Evolutionary conservation across 1,284 basidiomycete species (phyloP), one percentile per base, ranked within the genome.

Genomic region (Neonothopanus nambi): DNA sequence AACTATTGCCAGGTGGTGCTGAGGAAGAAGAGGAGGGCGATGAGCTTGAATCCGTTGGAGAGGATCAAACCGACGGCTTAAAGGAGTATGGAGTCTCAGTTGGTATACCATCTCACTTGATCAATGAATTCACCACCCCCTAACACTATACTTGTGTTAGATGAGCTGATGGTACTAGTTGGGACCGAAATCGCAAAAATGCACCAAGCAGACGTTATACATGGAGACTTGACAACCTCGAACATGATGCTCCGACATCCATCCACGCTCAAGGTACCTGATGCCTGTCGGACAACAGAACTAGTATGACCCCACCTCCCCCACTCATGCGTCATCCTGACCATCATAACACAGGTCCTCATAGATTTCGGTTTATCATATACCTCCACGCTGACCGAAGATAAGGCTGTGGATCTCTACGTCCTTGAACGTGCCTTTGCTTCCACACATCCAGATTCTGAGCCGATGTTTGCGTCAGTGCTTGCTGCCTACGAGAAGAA

Each of bases 211-310:
- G 91, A 95, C 61, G 84, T 98, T 62, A 86, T 98, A 37, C 97
- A 99, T 62, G 96, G 97, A 3, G 97, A 99, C 70, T 76, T 99
- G 41, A 99, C 97, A 0, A 99, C 97, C 0, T 95, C 92, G n/a
- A 99, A 99, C 68, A 98, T 99, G 93, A 91, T 98, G 84, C 73
- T 97, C 1, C 83, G 90, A 18, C 76, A 71, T 59, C 77, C 78
- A 23, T 65, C 69, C 3, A 69, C 63, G 15, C 62, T 63, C 64
- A 70, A 48, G 42, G 64, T 59, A 26, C 60, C 17, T 15, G 62
- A 62, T 23, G 56, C 57, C 51, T 68, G 52, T n/a, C n/a, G n/a
- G n/a, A n/a, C n/a, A 55, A 65, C 68, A 15, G 61, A 74, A 58
- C 59, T 76, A 37, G 70, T 72, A 46, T n/a, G 65, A 57, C 36